phyloP scores from a whole-genome alignment of 2,329 filamentous ascomycete species.

The Colletotrichum brevisporum region DNA sequence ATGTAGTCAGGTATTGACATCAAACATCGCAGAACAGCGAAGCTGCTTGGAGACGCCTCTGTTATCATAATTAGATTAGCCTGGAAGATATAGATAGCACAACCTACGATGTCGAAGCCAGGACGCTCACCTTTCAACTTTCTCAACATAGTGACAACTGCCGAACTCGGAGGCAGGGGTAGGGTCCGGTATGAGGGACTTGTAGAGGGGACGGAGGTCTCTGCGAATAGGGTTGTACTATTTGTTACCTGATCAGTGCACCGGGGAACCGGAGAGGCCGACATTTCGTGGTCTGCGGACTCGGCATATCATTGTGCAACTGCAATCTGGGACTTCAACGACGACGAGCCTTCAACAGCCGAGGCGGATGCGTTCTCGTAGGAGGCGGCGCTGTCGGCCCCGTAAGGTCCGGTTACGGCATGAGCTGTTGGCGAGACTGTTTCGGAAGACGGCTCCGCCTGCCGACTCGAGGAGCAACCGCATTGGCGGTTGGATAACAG shows the following conservation, averaged over 20 bases:
- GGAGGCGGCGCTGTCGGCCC: no score
- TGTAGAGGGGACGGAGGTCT: no score
- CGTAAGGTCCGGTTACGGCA: background rate
- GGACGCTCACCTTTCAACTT: constrained; percentile 1
- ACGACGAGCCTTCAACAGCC: background rate
- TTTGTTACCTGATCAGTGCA: background rate
- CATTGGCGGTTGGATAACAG: background rate
- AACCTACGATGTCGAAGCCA: background rate
- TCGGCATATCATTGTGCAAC: constrained; percentile 8
- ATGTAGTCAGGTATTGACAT: constrained; percentile 59
- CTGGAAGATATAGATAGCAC: background rate
- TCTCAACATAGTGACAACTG: constrained; percentile 9
- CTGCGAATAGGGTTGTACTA: no score
- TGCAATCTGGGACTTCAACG: constrained; percentile 4
- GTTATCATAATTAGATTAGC: no score
- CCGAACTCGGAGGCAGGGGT: constrained; percentile 8
- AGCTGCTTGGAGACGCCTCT: constrained; percentile 7
- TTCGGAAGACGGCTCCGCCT: background rate
- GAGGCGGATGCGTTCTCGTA: background rate
- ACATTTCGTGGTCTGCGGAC: background rate
- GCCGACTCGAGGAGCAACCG: background rate
- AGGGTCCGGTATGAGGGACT: constrained; percentile 1
- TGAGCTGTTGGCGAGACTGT: background rate
- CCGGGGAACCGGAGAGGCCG: background rate
- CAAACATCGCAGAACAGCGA: constrained; percentile 11